Conservation (phyloP, 495 filamentous ascomycete genomes). For the Viridothelium virens region DNA sequence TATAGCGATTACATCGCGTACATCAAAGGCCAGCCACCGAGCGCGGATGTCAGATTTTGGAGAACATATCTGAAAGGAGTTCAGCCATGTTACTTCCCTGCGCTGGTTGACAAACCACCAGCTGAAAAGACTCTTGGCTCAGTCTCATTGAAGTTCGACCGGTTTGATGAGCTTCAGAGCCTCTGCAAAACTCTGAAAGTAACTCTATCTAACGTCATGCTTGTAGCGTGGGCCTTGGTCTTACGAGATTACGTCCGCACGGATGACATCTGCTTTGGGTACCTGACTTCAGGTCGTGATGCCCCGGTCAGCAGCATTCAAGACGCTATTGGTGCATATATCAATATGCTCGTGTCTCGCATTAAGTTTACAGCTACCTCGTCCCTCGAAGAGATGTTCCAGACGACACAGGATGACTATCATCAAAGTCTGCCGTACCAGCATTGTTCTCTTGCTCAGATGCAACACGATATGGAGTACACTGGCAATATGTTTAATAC, state of each 20-base stretch:
- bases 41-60: conserved; percentile 26
- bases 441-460: conserved; percentile 26
- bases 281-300: conserved; percentile 48
- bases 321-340: conserved; percentile 45
- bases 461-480: conserved; percentile 26
- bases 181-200: conserved; percentile 43
- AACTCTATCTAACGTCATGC: conserved; percentile 48
- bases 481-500: conserved; percentile 28
- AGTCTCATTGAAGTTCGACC: conserved; percentile 10
- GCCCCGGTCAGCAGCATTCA: conserved; percentile 40
- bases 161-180: conserved; percentile 27
- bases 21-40: conserved; percentile 17
- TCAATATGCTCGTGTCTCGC: conserved; percentile 49
- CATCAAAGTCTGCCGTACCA: conserved; percentile 25
- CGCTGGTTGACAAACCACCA: conserved; percentile 10
- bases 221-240: conserved; percentile 47
- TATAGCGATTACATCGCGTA: conserved; percentile 28
- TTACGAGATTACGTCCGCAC: conserved; percentile 44
- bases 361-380: conserved; percentile 31
- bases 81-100: conserved; percentile 26
- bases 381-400: conserved; percentile 18
- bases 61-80: conserved; percentile 24
- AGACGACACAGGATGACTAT: conserved; percentile 24
- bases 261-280: conserved; percentile 48
- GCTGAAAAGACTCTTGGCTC: background rate